Evolutionary conservation across 352 stramenopile genomes (phyloP), one percentile per base, ranked within the genome.

Genomic region (Peronospora destructor): DNA sequence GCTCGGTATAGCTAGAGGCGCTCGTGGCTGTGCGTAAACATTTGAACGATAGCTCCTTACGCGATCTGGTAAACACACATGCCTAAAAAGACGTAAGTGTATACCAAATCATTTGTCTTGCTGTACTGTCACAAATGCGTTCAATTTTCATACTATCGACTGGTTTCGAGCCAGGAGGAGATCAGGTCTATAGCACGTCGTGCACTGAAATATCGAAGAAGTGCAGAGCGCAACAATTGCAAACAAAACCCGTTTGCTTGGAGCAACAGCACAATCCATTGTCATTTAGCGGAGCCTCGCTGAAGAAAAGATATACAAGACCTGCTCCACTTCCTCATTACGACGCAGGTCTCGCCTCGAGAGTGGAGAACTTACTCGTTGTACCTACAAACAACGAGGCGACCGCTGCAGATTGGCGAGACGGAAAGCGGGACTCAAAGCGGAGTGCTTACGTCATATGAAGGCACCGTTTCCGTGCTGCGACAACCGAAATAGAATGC

Each of bases 21-120:
- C 64, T 88, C 19, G 73, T 91, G 5, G 76, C 76, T 6, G 77
- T 88, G 43, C 75, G 73, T 45, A 84, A 82, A 58, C 83, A 85
- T 44, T 59, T 87, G 21, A 85, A 71, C 48, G 73, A 87, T 49
- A 80, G 62, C 40, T 82, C 71, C 10, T 71, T 87, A 36, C 69
- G 75, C 14, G 75, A 87, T 23, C 40, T 89, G 34, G 68, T 88
- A 11, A 85, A 79, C 37, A 58, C 61, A 33, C 45, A 43, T 41
- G 10, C 7, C 1, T 32, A 6, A 32, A 13, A 30, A 43, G 23
- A 45, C 36, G 28, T 28, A 38, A 48, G 41, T 39, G 17, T 42
- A 34, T 34, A 35, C 6, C 12, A 51, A 36, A n/a, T 8, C 37
- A 37, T 49, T 39, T 33, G 43, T 40, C 30, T 32, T 23, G 39